phyloP scores from a whole-genome alignment of 495 filamentous ascomycete genomes.

The Hypoxylon fuscum region DNA sequence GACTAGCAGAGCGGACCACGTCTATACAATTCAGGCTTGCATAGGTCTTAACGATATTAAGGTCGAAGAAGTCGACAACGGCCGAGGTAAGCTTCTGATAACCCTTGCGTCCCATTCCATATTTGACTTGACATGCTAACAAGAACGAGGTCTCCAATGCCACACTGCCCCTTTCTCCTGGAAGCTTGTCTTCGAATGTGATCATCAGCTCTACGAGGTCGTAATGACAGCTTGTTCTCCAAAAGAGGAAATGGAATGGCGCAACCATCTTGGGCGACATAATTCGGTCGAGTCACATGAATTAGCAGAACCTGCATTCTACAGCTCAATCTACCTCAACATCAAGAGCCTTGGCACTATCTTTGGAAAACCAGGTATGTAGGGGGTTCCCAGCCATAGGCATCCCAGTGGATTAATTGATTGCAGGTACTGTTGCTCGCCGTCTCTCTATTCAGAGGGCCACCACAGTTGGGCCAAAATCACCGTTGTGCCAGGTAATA shows the following conservation, averaged over 20 bases:
- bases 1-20: slow-evolving; percentile 63
- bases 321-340: slow-evolving; percentile 70
- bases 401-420: slow-evolving; percentile 12
- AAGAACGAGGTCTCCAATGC: slow-evolving; percentile 76
- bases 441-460: slow-evolving; percentile 83
- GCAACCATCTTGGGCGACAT: slow-evolving; percentile 58
- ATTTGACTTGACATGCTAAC: slow-evolving; percentile 6
- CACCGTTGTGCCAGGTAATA: slow-evolving; percentile 75
- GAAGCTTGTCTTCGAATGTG: slow-evolving; percentile 88
- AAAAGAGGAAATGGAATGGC: slow-evolving; percentile 83
- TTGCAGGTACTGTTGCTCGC: slow-evolving; percentile 70
- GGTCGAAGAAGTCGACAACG: slow-evolving; percentile 81
- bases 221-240: slow-evolving; percentile 88
- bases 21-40: slow-evolving; percentile 78
- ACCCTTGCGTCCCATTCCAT: background rate
- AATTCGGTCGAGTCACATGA: slow-evolving; percentile 53
- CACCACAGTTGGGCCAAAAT: slow-evolving; percentile 70
- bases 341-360: slow-evolving; percentile 78
- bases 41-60: slow-evolving; percentile 74
- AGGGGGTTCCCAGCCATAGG: too few relatives aligned
- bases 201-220: slow-evolving; percentile 81
- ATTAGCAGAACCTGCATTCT: slow-evolving; percentile 57
- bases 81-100: slow-evolving; percentile 68
- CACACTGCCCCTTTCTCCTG: slow-evolving; percentile 86
- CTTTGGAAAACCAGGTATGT: slow-evolving; percentile 70